Evolutionary conservation across 108 stramenopile genomes (phyloP).

Genomic region (Fistulifera pelliculosa): DNA sequence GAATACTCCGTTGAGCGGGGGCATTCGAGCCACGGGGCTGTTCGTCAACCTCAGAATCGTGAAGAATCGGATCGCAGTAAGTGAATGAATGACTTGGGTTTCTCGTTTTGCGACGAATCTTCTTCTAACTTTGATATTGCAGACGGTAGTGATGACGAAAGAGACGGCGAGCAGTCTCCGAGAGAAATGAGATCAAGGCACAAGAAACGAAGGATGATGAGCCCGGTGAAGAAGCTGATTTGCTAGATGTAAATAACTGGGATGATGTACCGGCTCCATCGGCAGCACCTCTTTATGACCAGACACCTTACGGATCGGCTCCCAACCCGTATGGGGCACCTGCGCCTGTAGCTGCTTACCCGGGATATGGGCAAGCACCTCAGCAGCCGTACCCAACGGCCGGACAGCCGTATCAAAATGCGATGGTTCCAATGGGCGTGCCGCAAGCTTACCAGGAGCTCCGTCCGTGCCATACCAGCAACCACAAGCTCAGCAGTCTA

Average conservation of each 20-base stretch:
- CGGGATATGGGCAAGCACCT: neutral
- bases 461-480: constrained; percentile 16
- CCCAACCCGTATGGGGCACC: neutral
- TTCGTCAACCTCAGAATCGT: constrained; percentile 8
- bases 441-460: constrained; percentile 8
- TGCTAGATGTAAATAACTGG: constrained; percentile 13
- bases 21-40: constrained; percentile 56
- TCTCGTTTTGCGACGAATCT: too few species aligned
- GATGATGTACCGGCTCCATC: constrained; percentile 5
- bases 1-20: constrained; percentile 52
- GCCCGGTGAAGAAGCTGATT: constrained; percentile 7
- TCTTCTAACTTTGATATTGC: too few species aligned
- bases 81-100: too few species aligned
- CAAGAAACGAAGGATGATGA: constrained; percentile 5
- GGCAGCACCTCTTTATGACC: neutral
- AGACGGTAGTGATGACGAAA: neutral
- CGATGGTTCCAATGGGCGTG: constrained; percentile 6
- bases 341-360: neutral
- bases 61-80: neutral
- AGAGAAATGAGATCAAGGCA: constrained; percentile 6
- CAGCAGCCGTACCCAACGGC: neutral
- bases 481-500: constrained; percentile 7
- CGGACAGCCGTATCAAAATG: neutral
- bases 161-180: neutral
- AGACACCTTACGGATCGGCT: neutral